Base-by-base conservation (phyloP, 352 stramenopile species). In the Globisporangium barbulae region DNA sequence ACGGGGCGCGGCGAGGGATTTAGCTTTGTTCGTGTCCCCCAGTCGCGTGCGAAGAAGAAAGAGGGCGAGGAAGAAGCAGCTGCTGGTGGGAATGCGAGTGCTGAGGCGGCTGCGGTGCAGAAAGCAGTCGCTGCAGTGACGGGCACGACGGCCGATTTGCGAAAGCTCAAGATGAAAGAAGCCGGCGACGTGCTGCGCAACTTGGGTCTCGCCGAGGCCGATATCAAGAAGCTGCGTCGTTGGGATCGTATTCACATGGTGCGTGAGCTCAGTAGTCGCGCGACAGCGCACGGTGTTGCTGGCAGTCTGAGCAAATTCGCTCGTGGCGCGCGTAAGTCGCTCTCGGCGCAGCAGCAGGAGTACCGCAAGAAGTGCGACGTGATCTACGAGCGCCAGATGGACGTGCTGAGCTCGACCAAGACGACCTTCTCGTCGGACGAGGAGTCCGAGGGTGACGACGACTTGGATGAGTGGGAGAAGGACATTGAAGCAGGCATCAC, bases 91-190 rank as follows among this genome's bases (percentile, higher is more conserved):
- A 64, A 65, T 17, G 73, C 72, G 19, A 82, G 66, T 28, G 78
- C 81, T 0, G 82, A 91, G 55, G 74, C 77, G 52, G 73, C 81
- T 17, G 83, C 79, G 28, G 83, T 94, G 10, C 78, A 91, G 65
- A 92, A 93, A 57, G 83, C 83, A 1, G 79, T 93, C 0, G 86
- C 86, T 12, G 81, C 84, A 0, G 79, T 95, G 9, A 94, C 86
- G 6, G 86, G 86, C 53, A 94, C 86, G 6, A 92, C 86, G 28
- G 86, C 86, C 9, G 86, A 94, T 83, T 69, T 94, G 59, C 82
- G 85, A 52, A 93, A 92, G 59, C 73, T 94, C 17, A 94, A 90
- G 67, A 94, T 94, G 85, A 94, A 93, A 59, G 83, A 93, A 53
- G 79, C 83, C 30, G 85, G 83, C 45, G 79, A 91, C 70, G 85